Evolutionary conservation across 2,329 filamentous ascomycete genomes (phyloP).

Genomic region (Trichoderma sp.): DNA sequence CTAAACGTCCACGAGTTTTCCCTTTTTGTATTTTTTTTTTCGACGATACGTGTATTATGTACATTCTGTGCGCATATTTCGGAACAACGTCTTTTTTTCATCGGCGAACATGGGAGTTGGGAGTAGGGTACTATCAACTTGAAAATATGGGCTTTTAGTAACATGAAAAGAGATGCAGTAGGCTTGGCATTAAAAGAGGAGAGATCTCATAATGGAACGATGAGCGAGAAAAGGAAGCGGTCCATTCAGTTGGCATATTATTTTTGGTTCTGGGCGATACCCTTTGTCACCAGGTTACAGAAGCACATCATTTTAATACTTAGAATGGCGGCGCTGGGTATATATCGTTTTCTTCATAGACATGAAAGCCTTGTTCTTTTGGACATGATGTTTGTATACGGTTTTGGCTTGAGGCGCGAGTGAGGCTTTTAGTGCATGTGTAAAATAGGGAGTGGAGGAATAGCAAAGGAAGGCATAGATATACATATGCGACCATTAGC

Average conservation of each 20-base stretch:
- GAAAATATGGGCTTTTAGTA: background rate
- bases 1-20: background rate
- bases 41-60: slow-evolving; percentile 19
- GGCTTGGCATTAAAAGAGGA: background rate
- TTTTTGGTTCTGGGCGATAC: slow-evolving; percentile 4
- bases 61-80: slow-evolving; percentile 13
- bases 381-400: background rate
- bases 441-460: background rate
- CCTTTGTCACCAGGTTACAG: slow-evolving; percentile 7
- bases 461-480: background rate
- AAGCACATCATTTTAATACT: slow-evolving; percentile 12
- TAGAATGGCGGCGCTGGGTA: background rate
- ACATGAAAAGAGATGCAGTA: slow-evolving; percentile 8
- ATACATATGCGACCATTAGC: background rate
- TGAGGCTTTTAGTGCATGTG: background rate
- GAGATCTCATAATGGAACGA: background rate
- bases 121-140: background rate
- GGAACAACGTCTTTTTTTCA: background rate
- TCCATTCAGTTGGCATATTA: background rate
- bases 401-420: background rate
- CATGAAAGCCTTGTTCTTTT: background rate
- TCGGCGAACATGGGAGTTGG: slow-evolving; percentile 24
- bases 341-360: slow-evolving; percentile 4
- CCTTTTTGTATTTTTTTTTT: background rate
- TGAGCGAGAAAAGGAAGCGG: background rate